Evolutionary conservation across 306 rosid species (phyloP).

Genomic region (Coriaria nepalensis): DNA sequence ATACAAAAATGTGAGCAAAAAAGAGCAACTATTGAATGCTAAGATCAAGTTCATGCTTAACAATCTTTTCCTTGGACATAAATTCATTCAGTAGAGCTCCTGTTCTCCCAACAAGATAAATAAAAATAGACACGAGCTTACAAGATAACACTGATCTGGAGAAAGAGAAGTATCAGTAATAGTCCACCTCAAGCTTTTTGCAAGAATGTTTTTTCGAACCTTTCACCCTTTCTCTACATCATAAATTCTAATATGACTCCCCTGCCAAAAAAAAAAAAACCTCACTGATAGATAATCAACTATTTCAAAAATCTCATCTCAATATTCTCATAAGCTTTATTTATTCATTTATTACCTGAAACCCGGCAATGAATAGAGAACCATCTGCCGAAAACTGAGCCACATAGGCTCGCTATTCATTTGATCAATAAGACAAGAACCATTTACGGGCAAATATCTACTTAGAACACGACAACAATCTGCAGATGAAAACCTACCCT

Average conservation of each 20-base stretch:
- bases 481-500: slow-evolving; percentile 81
- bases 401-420: slow-evolving; percentile 65
- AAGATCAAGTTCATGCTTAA: too few species aligned
- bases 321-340: too few species aligned
- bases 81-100: too few species aligned
- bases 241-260: slow-evolving; percentile 62
- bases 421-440: slow-evolving; percentile 72
- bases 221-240: slow-evolving; percentile 80
- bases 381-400: slow-evolving; percentile 93
- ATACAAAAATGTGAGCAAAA: too few species aligned
- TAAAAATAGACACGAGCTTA: slow-evolving; percentile 26
- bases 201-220: slow-evolving; percentile 66
- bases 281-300: background rate
- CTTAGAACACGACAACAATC: slow-evolving; percentile 84
- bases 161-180: slow-evolving; percentile 89
- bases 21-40: too few species aligned
- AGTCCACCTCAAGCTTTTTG: slow-evolving; percentile 77
- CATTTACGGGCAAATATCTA: slow-evolving; percentile 80
- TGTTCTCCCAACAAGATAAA: background rate
- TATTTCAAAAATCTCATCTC: too few species aligned
- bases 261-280: slow-evolving; percentile 36
- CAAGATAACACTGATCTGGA: slow-evolving; percentile 63
- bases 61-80: too few species aligned
- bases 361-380: slow-evolving; percentile 75
- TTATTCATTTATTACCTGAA: slow-evolving; percentile 40